Conservation (phyloP, 257 asterid genomes). For the Nicotiana paniculata region DNA sequence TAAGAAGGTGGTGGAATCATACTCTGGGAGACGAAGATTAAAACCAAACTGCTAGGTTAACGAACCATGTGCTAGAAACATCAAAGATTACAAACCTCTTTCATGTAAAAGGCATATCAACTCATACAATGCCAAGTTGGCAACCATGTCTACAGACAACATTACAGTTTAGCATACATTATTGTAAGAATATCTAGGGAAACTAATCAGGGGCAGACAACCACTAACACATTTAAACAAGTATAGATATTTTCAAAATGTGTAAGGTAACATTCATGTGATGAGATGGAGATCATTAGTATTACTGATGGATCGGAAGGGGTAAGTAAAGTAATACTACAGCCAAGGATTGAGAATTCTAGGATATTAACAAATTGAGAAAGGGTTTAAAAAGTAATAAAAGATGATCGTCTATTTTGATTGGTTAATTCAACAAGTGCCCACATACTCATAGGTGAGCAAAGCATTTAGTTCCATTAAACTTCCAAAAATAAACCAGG, state of each 20-base stretch:
- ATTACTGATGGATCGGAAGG: background rate
- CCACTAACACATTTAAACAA: background rate
- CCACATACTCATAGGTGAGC: background rate
- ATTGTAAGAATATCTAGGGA: background rate
- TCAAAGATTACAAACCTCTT: background rate
- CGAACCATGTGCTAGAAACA: background rate
- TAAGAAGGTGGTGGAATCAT: background rate
- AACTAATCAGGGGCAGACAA: background rate
- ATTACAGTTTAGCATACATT: background rate
- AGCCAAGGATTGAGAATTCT: background rate
- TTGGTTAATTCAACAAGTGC: background rate
- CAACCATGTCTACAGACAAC: background rate
- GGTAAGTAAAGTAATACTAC: background rate
- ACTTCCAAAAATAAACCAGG: background rate
- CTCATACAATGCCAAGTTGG: no score
- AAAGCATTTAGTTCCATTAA: background rate
- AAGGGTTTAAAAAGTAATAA: background rate
- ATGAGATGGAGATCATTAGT: background rate
- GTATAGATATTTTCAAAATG: background rate
- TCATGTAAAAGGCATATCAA: background rate
- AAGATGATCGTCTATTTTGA: background rate
- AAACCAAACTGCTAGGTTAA: background rate
- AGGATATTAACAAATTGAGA: background rate
- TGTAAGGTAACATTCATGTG: background rate
- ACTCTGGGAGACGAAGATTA: background rate